Evolutionary conservation across 345 rosid genomes (phyloP), one percentile per base, ranked within the genome.

Genomic region (Rhodamnia argentea): DNA sequence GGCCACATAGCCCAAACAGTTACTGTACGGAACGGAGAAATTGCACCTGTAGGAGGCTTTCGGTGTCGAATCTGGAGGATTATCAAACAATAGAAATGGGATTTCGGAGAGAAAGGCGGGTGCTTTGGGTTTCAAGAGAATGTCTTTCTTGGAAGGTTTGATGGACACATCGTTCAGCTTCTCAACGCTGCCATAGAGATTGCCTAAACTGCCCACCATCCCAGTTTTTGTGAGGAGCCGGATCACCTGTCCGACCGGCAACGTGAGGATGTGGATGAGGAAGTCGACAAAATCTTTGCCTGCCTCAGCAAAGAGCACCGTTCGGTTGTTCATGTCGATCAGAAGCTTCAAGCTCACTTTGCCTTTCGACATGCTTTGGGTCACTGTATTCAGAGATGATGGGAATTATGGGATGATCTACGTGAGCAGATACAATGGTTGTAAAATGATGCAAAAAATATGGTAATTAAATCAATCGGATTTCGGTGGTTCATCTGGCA

Each of bases 171-270:
- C 29, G 13, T 22, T 52, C 26, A 85, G 50, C 44, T 16, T 64
- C 51, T 64, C 42, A 27, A 85, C 51, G 62, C 74, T 47, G 22
- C 70, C 32, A 55, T 87, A 87, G 55, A 84, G 24, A 51, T 75
- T 83, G 6, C 88, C 83, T 58, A 87, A 23, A 26, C 86, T 26
- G 14, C 86, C 88, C 15, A 52, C 86, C 86, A 58, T 84, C 51
- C 23, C 57, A 9, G 16, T 10, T 13, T 76, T 47, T 20, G 10
- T 29, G 54, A 84, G 16, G 40, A 87, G 86, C 62, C 56, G 58
- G 1, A 83, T 52, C 5, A 91, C 84, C 4, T 82, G 27, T 18
- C 85, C 89, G 18, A 89, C 5, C 2, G 87, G 91, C 84, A 89
- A 60, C 24, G 86, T 70, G 13, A 82, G 55, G 3, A 86, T 13